A percentile compares a stretch with the other conserved stretches of the same genome.
Evolutionary conservation across 192 early-diverging fungal species (phyloP).

Genomic region (Coemansia sp.): DNA sequence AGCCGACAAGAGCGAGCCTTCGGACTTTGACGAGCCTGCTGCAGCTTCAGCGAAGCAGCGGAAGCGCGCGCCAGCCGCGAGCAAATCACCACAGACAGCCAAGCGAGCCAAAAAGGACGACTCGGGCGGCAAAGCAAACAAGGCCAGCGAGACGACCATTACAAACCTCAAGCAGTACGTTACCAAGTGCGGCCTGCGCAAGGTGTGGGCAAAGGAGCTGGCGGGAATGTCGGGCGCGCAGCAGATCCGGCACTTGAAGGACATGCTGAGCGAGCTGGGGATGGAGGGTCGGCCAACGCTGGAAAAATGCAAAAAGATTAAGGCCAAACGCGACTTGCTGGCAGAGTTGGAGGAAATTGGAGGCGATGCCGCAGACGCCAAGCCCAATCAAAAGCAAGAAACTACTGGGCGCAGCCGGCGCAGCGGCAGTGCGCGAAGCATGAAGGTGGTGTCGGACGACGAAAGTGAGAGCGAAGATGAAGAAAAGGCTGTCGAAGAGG

Average conservation of each 20-base stretch:
- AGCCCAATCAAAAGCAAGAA: background rate
- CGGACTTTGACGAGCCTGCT: slow-evolving; percentile 12
- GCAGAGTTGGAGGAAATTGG: slow-evolving; percentile 54
- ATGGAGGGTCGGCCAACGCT: slow-evolving; percentile 56
- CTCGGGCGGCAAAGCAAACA: background rate
- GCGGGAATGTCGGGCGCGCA: slow-evolving; percentile 35
- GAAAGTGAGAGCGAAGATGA: background rate
- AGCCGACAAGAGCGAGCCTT: slow-evolving; percentile 7
- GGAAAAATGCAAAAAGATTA: slow-evolving; percentile 58
- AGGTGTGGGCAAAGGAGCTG: slow-evolving; percentile 54
- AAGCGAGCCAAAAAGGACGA: slow-evolving; percentile 12
- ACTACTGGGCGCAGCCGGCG: slow-evolving; percentile 21
- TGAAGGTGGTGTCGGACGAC: slow-evolving; percentile 8
- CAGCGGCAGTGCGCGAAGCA: slow-evolving; percentile 7
- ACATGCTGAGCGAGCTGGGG: slow-evolving; percentile 47
- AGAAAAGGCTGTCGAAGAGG: background rate
- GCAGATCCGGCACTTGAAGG: slow-evolving; percentile 52
- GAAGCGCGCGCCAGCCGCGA: slow-evolving; percentile 5
- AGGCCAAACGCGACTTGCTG: slow-evolving; percentile 55
- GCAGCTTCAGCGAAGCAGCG: background rate
- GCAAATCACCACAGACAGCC: background rate
- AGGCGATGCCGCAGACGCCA: slow-evolving; percentile 15
- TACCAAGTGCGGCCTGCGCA: slow-evolving; percentile 48
- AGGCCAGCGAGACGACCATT: slow-evolving; percentile 24
- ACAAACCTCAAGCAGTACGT: slow-evolving; percentile 47